Evolutionary conservation across 768 basidiomycete genomes (phyloP).

Genomic region (Suillus spraguei): DNA sequence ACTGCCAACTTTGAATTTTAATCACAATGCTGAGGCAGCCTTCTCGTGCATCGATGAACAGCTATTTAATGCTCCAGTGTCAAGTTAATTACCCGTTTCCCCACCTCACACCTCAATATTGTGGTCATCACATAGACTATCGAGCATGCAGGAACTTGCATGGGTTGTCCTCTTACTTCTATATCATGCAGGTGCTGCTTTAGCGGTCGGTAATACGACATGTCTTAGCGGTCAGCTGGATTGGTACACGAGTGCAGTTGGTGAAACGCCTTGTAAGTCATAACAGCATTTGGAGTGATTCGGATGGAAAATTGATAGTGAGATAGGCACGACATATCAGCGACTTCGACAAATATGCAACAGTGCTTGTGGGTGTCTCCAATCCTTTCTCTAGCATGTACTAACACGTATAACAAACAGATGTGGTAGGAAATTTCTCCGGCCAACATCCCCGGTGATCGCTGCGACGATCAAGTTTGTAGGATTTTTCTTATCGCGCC

Average conservation of each 20-base stretch:
- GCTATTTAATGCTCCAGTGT: not conserved
- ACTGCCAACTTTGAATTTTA: not conserved
- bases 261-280: slow-evolving; percentile 27
- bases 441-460: slow-evolving; percentile 6
- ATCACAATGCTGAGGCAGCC: not conserved
- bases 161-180: not conserved
- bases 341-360: slow-evolving; percentile 26
- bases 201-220: slow-evolving; percentile 18
- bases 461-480: slow-evolving; percentile 7
- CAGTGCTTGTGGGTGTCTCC: slow-evolving; percentile 15
- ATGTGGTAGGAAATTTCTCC: slow-evolving; percentile 2
- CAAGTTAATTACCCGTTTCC: not conserved
- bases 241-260: slow-evolving; percentile 25
- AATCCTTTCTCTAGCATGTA: not conserved
- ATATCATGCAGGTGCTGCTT: not conserved
- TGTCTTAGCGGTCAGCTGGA: slow-evolving; percentile 19
- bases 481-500: not conserved
- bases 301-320: not conserved
- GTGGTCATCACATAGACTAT: not conserved
- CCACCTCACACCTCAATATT: not conserved
- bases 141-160: not conserved
- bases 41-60: not conserved
- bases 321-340: slow-evolving; percentile 25
- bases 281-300: not conserved
- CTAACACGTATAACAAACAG: not conserved